Evolutionary conservation across 768 basidiomycete genomes (phyloP).

Genomic region (Auriculariales sp.): DNA sequence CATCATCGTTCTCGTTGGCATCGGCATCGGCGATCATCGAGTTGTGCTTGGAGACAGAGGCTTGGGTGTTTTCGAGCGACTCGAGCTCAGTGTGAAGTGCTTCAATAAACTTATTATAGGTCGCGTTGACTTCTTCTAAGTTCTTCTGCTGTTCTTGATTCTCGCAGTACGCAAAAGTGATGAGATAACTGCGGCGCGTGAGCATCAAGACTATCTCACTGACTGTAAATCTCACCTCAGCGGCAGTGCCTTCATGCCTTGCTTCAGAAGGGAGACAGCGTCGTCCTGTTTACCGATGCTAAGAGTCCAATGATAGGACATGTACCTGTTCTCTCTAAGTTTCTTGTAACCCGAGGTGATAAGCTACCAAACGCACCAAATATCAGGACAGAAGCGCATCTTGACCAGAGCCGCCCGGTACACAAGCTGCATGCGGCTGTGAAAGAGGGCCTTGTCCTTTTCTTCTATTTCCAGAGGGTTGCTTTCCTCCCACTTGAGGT

Average conservation of each 20-base stretch:
- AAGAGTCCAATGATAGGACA: conserved; percentile 76
- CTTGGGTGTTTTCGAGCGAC: conserved; percentile 27
- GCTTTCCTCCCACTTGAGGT: conserved; percentile 88
- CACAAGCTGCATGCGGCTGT: conserved; percentile 61
- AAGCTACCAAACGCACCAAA: conserved; percentile 45
- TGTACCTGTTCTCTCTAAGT: conserved; percentile 49
- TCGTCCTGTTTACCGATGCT: conserved; percentile 69
- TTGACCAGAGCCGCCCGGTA: conserved; percentile 82
- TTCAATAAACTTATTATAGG: conserved; percentile 60
- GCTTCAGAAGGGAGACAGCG: conserved; percentile 61
- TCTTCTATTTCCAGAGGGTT: conserved; percentile 91
- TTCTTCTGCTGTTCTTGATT: conserved; percentile 49
- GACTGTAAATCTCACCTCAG: conserved; percentile 34
- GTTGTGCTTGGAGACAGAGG: conserved; percentile 14
- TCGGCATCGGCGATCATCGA: conserved; percentile 1
- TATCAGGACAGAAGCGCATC: conserved; percentile 90
- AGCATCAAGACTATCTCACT: background rate
- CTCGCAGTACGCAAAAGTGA: conserved; percentile 86
- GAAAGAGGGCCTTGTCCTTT: conserved; percentile 51
- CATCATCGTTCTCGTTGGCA: conserved; percentile 19
- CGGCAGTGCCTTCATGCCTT: conserved; percentile 80
- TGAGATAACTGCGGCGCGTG: conserved; percentile 44
- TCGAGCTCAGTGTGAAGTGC: conserved; percentile 53
- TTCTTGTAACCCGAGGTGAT: background rate
- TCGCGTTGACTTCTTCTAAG: conserved; percentile 48